Evolutionary conservation across 805 yeast species (phyloP).

Genomic region (Metschnikowia hibisci): DNA sequence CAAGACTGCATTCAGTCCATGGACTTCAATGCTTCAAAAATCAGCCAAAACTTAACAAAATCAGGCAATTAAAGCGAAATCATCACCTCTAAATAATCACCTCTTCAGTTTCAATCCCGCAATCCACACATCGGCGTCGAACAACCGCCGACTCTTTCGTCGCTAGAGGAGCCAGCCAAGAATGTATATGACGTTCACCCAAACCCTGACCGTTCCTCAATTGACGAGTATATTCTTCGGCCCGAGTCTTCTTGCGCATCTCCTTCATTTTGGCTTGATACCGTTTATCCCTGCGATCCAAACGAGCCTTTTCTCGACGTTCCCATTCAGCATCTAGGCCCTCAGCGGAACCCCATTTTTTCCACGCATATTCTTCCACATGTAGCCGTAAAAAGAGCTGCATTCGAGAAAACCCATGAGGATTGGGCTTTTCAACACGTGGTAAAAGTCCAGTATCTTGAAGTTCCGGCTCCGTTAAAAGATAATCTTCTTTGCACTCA

Average conservation of each 20-base stretch:
- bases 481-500: conserved; percentile 88
- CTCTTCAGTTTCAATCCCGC: conserved; percentile 86
- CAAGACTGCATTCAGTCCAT: too few species aligned
- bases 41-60: too few species aligned
- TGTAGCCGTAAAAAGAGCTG: conserved; percentile 85
- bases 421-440: conserved; percentile 86
- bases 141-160: conserved; percentile 24
- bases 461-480: conserved; percentile 90
- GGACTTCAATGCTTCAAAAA: too few species aligned
- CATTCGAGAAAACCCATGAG: conserved; percentile 92
- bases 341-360: conserved; percentile 92
- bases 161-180: conserved; percentile 58
- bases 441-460: conserved; percentile 64
- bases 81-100: conserved; percentile 38
- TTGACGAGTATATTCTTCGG: conserved; percentile 79
- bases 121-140: conserved; percentile 64
- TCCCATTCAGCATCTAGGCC: conserved; percentile 92
- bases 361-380: conserved; percentile 88
- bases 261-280: conserved; percentile 75
- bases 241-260: conserved; percentile 88
- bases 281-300: conserved; percentile 70
- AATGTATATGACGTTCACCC: conserved; percentile 66
- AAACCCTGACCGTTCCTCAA: conserved; percentile 53
- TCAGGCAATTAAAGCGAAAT: too few species aligned
- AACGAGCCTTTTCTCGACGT: conserved; percentile 66